phyloP scores from a whole-genome alignment of 768 basidiomycete species.

The Leccinum aurantiacum region DNA sequence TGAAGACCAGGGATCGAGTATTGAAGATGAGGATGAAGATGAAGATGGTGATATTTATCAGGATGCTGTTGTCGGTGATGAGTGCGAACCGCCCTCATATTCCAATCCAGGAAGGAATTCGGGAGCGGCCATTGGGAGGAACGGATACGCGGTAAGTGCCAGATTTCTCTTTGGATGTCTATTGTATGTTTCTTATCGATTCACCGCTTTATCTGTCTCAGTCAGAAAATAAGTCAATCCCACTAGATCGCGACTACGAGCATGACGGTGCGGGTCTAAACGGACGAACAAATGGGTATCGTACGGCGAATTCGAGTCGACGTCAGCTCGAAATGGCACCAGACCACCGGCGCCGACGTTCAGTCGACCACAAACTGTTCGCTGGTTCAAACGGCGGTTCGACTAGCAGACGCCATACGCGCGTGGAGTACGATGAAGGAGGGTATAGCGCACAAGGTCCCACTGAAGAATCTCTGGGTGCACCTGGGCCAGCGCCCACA shows the following conservation, averaged over 20 bases:
- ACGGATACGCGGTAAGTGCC: constrained; percentile 63
- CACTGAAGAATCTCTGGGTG: constrained; percentile 13
- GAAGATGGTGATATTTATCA: constrained; percentile 52
- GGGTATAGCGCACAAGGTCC: constrained; percentile 1
- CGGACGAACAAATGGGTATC: constrained; percentile 24
- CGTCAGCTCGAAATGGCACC: constrained; percentile 76
- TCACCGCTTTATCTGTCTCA: constrained; percentile 22
- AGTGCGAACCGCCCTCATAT: constrained; percentile 62
- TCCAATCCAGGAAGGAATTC: constrained; percentile 44
- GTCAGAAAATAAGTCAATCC: constrained; percentile 45
- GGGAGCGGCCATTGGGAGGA: constrained; percentile 43
- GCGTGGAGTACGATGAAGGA: constrained; percentile 8
- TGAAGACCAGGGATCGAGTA: constrained; percentile 62
- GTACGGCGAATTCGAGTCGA: constrained; percentile 44
- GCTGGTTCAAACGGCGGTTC: constrained; percentile 9
- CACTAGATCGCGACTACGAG: constrained; percentile 17
- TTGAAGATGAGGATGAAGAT: constrained; percentile 43
- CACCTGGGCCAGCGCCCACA: constrained; percentile 32
- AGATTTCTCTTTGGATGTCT: background rate
- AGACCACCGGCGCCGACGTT: constrained; percentile 48
- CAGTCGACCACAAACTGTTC: constrained; percentile 1
- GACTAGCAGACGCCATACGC: constrained; percentile 11
- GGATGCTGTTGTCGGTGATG: constrained; percentile 38
- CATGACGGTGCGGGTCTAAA: background rate
- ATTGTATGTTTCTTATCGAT: background rate